Evolutionary conservation across 129 eudicot genomes (phyloP).

Genomic region (Erigeron canadensis): DNA sequence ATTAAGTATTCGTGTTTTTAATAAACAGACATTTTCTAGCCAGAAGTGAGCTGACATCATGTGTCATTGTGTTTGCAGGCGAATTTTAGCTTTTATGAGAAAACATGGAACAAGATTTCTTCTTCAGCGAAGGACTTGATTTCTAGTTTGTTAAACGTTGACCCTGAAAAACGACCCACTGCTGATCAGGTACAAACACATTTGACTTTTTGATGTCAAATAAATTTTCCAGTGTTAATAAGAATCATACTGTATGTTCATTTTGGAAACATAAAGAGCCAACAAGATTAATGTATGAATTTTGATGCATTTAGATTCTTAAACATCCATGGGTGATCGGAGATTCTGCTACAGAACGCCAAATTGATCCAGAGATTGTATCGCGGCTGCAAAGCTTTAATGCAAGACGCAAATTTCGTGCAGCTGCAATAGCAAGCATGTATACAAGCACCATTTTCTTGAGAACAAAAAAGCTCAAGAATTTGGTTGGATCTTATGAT

Average conservation of each 20-base stretch:
- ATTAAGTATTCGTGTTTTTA: background rate
- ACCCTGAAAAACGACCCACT: conserved; percentile 66
- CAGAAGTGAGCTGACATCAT: background rate
- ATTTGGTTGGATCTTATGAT: conserved; percentile 71
- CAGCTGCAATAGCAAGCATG: conserved; percentile 85
- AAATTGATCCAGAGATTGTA: conserved; percentile 76
- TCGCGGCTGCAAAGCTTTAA: conserved; percentile 68
- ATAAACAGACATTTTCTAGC: background rate
- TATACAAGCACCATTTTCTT: conserved; percentile 71
- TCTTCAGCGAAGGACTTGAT: conserved; percentile 73
- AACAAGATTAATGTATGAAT: background rate
- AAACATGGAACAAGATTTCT: conserved; percentile 86
- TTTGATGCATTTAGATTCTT: conserved; percentile 48
- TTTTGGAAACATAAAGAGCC: background rate
- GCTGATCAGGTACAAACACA: conserved; percentile 54
- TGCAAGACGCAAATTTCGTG: conserved; percentile 78
- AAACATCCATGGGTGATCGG: conserved; percentile 82
- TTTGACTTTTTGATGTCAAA: background rate
- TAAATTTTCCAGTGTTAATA: background rate
- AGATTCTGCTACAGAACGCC: conserved; percentile 68
- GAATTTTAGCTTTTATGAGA: conserved; percentile 68
- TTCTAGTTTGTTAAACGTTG: conserved; percentile 58
- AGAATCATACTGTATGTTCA: background rate
- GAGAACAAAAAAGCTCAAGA: conserved; percentile 78
- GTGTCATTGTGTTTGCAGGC: conserved; percentile 42